Conservation (phyloP, 2,329 filamentous ascomycete species). For the Fusarium stilboides region DNA sequence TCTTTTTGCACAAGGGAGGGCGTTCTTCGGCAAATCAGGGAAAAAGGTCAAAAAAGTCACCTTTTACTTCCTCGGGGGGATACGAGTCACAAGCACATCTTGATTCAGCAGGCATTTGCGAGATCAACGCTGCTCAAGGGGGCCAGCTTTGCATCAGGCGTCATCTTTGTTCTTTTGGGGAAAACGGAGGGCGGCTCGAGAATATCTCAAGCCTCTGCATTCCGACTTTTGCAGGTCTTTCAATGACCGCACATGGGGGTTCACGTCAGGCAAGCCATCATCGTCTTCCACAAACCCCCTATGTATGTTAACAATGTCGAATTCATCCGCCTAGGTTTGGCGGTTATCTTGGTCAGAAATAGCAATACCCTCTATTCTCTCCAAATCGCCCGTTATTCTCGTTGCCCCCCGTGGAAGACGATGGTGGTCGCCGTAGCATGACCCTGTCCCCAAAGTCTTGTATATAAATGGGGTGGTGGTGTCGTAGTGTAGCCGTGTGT, state of each 20-base stretch:
- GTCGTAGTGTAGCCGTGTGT: constrained; percentile 50
- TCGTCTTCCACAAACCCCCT: constrained; percentile 74
- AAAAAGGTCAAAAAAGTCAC: constrained; percentile 38
- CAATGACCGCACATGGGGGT: constrained; percentile 45
- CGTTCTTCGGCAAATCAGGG: constrained; percentile 51
- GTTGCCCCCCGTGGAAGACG: constrained; percentile 68
- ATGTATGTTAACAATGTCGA: constrained; percentile 76
- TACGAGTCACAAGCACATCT: constrained; percentile 52
- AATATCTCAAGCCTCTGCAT: constrained; percentile 40
- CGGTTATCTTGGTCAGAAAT: constrained; percentile 60
- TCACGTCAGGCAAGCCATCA: constrained; percentile 75
- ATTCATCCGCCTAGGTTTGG: constrained; percentile 52
- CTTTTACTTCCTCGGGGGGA: constrained; percentile 48
- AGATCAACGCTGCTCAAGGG: constrained; percentile 50
- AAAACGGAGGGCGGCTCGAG: constrained; percentile 44
- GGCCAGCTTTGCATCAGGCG: constrained; percentile 53
- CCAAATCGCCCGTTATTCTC: constrained; percentile 54
- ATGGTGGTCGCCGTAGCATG: constrained; percentile 73
- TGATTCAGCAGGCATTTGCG: constrained; percentile 54
- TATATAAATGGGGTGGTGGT: constrained; percentile 59
- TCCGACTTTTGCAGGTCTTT: constrained; percentile 44
- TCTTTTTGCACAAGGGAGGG: constrained; percentile 45
- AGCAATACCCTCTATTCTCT: constrained; percentile 59
- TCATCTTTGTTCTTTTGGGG: constrained; percentile 51
- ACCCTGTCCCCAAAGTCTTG: constrained; percentile 55